Percentiles rank a stretch among this genome's conserved stretches.
Evolutionary conservation across 2,329 filamentous ascomycete species (phyloP).

Genomic region (Ophiostoma angusticollis): DNA sequence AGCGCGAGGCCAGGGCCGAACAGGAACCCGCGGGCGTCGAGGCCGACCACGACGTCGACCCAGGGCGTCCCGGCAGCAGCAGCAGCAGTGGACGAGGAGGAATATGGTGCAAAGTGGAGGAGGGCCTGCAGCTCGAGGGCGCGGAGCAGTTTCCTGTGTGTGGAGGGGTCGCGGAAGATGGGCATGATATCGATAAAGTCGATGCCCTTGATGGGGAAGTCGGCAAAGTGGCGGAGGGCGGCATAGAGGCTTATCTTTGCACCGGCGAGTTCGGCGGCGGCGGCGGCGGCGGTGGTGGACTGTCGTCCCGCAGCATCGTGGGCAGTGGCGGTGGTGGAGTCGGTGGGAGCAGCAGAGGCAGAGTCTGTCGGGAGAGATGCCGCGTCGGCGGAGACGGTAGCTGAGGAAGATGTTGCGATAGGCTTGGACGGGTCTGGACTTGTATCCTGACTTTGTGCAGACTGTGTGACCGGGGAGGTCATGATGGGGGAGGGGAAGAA

Average conservation of each 20-base stretch:
- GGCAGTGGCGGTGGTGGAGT: slow-evolving; percentile 22
- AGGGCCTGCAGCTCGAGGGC: slow-evolving; percentile 75
- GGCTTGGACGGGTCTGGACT: slow-evolving; percentile 21
- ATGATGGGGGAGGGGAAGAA: slow-evolving; percentile 21
- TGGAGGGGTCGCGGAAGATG: slow-evolving; percentile 66
- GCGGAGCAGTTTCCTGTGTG: slow-evolving; percentile 66
- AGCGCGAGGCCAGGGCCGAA: slow-evolving; percentile 86
- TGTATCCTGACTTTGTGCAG: slow-evolving; percentile 16
- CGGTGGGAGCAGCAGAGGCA: no score
- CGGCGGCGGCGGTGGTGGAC: slow-evolving; percentile 47
- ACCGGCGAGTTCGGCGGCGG: slow-evolving; percentile 53
- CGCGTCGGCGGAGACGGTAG: slow-evolving; percentile 19
- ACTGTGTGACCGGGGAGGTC: slow-evolving; percentile 18
- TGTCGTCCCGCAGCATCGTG: slow-evolving; percentile 51
- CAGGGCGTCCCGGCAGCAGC: slow-evolving; percentile 41
- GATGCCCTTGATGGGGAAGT: slow-evolving; percentile 87
- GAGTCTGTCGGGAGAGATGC: no score
- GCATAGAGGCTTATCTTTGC: slow-evolving; percentile 57
- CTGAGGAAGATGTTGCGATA: slow-evolving; percentile 12
- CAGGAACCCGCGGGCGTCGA: slow-evolving; percentile 89
- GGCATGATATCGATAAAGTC: slow-evolving; percentile 98
- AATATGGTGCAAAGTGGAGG: slow-evolving; percentile 41
- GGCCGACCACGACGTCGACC: slow-evolving; percentile 76
- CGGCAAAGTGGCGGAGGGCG: slow-evolving; percentile 71
- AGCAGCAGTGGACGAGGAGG: slow-evolving; percentile 10